Evolutionary conservation across 2,329 filamentous ascomycete species (phyloP), one percentile per base, ranked within the genome.

Genomic region (Teratosphaeria gauchensis): DNA sequence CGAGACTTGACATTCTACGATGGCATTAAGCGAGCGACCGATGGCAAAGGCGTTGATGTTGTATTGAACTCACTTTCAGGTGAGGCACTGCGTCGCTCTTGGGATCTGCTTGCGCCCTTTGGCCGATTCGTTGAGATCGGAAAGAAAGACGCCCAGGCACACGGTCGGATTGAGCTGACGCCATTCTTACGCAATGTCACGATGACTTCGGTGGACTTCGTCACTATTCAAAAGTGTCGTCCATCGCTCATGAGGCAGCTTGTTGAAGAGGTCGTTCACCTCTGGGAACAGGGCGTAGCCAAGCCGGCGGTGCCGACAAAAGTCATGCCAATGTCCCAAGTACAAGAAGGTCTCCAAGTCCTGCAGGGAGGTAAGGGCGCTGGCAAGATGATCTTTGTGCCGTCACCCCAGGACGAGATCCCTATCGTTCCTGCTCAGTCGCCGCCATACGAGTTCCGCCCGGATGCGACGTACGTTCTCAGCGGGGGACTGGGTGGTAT

Each of bases 51-150:
- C 30, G 51, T 52, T 19, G 51, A 52, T 2, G 66, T 74, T 8
- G 59, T 73, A 3, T 60, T 74, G 42, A 72, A 68, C 60, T 60
- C 61, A 11, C 55, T 65, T 3, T 46, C 61, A 2, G 70, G 70
- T 1, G 59, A 68, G n/a, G 51, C 65, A 8, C 62, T 73, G 6
- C 61, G 63, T n/a, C 56, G 58, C 8, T 62, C 62, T 7, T 71
- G 67, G 67, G 38, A 61, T 5, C 64, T 61, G 53, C 53, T 71
- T 4, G 69, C 71, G 5, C 58, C 62, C 1, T 68, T 68, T 33
- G 72, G 72, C 4, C 60, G 61, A 2, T 61, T 74, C 64, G 53
- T 65, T 4, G 67, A 69, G 48, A 61, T 67, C 12, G 65, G 64
- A 24, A 64, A 63, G 48, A 32, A 35, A 30, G 64, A 67, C 33